Evolutionary conservation across 768 basidiomycete species (phyloP), one percentile per base, ranked within the genome.

Genomic region (Collybiopsis luxurians): DNA sequence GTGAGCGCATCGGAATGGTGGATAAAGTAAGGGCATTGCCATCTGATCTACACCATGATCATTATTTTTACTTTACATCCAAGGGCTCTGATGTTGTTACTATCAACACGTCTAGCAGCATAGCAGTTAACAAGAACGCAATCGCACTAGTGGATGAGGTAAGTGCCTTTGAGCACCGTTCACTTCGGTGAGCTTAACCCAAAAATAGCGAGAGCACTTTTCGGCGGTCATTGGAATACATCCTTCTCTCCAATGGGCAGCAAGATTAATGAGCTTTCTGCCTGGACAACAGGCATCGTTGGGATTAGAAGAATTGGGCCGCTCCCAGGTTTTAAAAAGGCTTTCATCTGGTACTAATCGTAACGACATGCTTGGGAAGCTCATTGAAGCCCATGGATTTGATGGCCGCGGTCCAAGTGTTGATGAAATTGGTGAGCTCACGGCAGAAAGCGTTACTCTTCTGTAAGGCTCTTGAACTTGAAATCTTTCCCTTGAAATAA

Each of bases 1-100:
- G 71, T 5, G 65, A 69, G 55, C 55, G 68, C 9, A 63, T 73
- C 30, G 70, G 69, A 15, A 73, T 72, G 70, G 53, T 72, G 3
- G 58, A 63, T 27, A 62, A 62, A 9, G 64, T 65, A 55, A 31
- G 52, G 15, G 11, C 4, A 21, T 7, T 21, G 4, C 9, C 7
- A 17, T 24, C 24, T 24, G n/a, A n/a, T 24, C 6, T 24, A 17
- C 6, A 3, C 23, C 21, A 46, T 50, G 23, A 24, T 31, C 24
- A 13, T 6, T 4, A 27, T 6, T 10, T 21, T 28, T 26, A 26
- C 17, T 36, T 24, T 17, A n/a, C 23, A 24, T 50, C 9, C 13
- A n/a, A 51, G 28, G 48, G 21, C 21, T 27, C 49, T 15, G 31
- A 51, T 13, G 47, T 36, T 36, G 47, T 31, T 12, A 26, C 26